A percentile compares a stretch with the other conserved stretches of the same genome.
These are phyloP conservation scores for Neonectria coccinea DNA, from an alignment of 2,329 filamentous ascomycete genomes.

Conservation along the genomic window DNA sequence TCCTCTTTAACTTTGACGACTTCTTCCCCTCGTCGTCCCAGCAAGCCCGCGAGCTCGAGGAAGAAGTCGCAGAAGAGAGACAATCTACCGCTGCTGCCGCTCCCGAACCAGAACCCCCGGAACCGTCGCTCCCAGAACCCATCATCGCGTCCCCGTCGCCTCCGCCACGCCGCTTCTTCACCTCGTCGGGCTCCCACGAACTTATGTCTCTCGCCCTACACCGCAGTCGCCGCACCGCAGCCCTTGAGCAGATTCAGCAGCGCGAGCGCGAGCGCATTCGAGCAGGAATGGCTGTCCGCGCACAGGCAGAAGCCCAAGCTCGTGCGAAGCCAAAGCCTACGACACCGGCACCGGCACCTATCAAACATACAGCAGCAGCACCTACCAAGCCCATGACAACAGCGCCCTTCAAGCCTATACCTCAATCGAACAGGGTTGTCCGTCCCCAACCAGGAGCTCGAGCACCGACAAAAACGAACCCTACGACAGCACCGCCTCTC, in stretches of 20 bases:
- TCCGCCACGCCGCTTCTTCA: slow-evolving; percentile 51
- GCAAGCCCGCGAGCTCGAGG: slow-evolving; percentile 64
- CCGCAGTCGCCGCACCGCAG: slow-evolving; percentile 51
- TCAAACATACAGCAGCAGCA: neutral
- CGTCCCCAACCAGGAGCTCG: neutral
- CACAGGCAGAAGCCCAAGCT: slow-evolving; percentile 27
- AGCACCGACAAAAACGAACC: neutral
- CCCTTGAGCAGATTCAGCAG: slow-evolving; percentile 46
- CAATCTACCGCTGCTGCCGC: slow-evolving; percentile 12
- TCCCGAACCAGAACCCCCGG: slow-evolving; percentile 31
- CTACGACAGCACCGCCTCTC: neutral
- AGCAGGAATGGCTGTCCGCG: slow-evolving; percentile 26
- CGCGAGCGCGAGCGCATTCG: slow-evolving; percentile 42
- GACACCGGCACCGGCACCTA: neutral
- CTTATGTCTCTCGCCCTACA: slow-evolving; percentile 50
- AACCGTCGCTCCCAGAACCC: slow-evolving; percentile 32
- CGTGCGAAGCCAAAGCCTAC: slow-evolving; percentile 20
- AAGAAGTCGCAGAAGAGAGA: slow-evolving; percentile 41
- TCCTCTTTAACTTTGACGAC: slow-evolving; percentile 65
- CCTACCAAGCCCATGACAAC: neutral
- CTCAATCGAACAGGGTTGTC: neutral
- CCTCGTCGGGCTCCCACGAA: slow-evolving; percentile 52
- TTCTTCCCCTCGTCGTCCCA: slow-evolving; percentile 69
- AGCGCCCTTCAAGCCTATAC: neutral
- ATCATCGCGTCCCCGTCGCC: slow-evolving; percentile 26